These are phyloP conservation scores for Penicillium riverlandense DNA, from an alignment of 495 filamentous ascomycete species.

Conservation along the genomic window DNA sequence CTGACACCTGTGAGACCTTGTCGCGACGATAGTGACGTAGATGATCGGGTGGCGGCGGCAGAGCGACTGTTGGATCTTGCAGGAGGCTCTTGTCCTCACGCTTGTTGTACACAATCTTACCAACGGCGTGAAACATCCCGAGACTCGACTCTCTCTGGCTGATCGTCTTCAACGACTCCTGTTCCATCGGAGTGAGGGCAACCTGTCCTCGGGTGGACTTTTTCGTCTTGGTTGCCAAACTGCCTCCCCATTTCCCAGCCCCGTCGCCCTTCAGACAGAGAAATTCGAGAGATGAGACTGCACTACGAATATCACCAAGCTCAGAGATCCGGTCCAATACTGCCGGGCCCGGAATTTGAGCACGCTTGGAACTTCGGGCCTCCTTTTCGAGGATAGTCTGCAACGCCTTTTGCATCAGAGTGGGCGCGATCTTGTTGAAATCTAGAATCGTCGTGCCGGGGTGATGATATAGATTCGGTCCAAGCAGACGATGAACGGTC, in stretches of 20 bases:
- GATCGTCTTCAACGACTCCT: conserved; percentile 62
- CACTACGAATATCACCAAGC: conserved; percentile 86
- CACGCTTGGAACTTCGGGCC: conserved; percentile 58
- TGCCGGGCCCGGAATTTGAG: conserved; percentile 58
- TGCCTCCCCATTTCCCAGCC: conserved; percentile 59
- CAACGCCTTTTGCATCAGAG: conserved; percentile 77
- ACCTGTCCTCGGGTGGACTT: conserved; percentile 41
- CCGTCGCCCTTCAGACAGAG: conserved; percentile 69
- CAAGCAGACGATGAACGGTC: conserved; percentile 80
- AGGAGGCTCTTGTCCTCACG: conserved; percentile 39
- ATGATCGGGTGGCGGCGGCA: conserved; percentile 53
- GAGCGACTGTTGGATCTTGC: conserved; percentile 12
- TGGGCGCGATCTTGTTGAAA: conserved; percentile 87
- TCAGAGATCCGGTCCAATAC: conserved; percentile 71
- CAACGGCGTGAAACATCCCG: conserved; percentile 93
- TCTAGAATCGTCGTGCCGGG: conserved; percentile 69
- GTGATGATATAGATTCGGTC: conserved; percentile 74
- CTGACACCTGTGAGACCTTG: conserved; percentile 60
- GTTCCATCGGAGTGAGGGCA: conserved; percentile 61
- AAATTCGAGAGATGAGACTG: conserved; percentile 83
- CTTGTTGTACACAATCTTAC: conserved; percentile 93
- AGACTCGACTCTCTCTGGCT: conserved; percentile 80
- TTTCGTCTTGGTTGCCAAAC: conserved; percentile 50
- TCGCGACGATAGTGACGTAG: conserved; percentile 54
- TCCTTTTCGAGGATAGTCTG: conserved; percentile 75